These are phyloP conservation scores for Umbelopsis sp. DNA, from an alignment of 192 early-diverging fungal genomes.

Conservation along the genomic window DNA sequence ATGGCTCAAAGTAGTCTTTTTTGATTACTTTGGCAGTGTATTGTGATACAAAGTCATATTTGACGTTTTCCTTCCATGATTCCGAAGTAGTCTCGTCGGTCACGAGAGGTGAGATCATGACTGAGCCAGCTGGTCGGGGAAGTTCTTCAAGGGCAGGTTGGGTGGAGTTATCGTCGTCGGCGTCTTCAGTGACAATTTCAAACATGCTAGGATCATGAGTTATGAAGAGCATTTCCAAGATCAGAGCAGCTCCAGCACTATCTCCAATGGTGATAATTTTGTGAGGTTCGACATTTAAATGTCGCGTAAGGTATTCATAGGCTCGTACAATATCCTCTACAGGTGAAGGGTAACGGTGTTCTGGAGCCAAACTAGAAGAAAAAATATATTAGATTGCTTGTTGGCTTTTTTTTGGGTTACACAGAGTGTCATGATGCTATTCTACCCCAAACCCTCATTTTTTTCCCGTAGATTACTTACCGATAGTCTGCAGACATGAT, in stretches of 20 bases:
- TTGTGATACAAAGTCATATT: constrained; percentile 39
- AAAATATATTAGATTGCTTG: not conserved
- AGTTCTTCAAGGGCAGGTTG: constrained; percentile 26
- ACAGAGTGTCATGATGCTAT: not conserved
- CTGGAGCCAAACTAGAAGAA: constrained; percentile 34
- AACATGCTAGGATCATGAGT: constrained; percentile 44
- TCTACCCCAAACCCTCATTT: not conserved
- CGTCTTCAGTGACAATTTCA: constrained; percentile 36
- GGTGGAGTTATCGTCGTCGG: constrained; percentile 11
- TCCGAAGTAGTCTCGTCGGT: constrained; percentile 37
- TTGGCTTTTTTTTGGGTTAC: not conserved
- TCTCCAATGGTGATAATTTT: constrained; percentile 40
- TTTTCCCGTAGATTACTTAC: constrained; percentile 8
- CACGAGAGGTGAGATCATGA: constrained; percentile 39
- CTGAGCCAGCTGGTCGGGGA: constrained; percentile 36
- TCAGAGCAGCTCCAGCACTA: constrained; percentile 35
- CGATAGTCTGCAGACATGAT: constrained; percentile 42
- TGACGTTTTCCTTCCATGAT: constrained; percentile 37
- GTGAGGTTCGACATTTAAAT: constrained; percentile 18
- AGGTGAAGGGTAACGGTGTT: constrained; percentile 37
- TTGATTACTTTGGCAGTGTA: constrained; percentile 44
- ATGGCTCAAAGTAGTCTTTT: constrained; percentile 38
- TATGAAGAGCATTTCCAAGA: constrained; percentile 40
- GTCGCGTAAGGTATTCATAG: constrained; percentile 34
- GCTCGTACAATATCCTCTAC: constrained; percentile 39